A percentile compares a stretch with the other conserved stretches of the same genome.
phyloP scores from a whole-genome alignment of 257 asterid genomes.

The Fraxinus anomala region DNA sequence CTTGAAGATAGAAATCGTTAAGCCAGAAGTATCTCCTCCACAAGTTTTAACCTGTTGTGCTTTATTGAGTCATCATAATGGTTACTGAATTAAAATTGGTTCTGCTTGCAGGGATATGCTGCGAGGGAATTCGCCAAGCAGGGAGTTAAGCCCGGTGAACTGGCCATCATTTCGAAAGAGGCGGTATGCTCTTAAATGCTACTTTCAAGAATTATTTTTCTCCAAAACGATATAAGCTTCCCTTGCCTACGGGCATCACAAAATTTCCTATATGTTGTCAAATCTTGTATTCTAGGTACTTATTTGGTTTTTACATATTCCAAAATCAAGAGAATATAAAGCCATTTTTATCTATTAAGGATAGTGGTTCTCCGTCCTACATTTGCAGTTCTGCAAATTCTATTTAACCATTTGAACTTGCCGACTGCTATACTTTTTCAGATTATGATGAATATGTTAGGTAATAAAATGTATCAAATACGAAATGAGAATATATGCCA shows the following conservation, averaged over 20 bases:
- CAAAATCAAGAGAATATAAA: neutral
- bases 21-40: neutral
- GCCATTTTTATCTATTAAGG: neutral
- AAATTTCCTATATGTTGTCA: neutral
- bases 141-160: constrained; percentile 84
- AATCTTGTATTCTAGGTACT: constrained; percentile 2
- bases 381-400: constrained; percentile 1
- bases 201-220: neutral
- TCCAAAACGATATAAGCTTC: neutral
- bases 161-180: constrained; percentile 92
- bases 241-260: neutral
- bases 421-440: neutral
- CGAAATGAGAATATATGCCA: neutral
- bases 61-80: neutral
- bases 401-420: neutral
- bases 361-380: neutral
- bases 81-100: constrained; percentile 12
- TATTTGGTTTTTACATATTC: neutral
- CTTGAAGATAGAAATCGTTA: neutral
- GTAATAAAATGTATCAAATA: neutral
- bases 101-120: constrained; percentile 78
- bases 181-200: constrained; percentile 51
- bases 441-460: neutral
- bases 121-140: constrained; percentile 94
- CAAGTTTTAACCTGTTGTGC: neutral